These are phyloP conservation scores for Vigna nakashimae DNA, from an alignment of 306 rosid genomes.

Conservation along the genomic window DNA sequence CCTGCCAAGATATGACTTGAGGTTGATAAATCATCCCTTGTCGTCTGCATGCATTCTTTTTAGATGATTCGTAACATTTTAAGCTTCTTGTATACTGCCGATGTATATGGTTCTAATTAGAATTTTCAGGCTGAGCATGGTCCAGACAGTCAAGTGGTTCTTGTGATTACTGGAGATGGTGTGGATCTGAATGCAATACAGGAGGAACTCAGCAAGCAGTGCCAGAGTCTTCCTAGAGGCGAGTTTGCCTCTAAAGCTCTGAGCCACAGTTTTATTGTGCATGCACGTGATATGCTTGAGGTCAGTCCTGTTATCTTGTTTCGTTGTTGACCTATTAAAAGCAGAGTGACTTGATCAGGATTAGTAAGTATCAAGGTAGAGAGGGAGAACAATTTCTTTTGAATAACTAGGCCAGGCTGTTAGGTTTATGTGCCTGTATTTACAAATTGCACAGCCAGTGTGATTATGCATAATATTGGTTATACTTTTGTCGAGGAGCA, in stretches of 20 bases:
- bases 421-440: conserved; percentile 7
- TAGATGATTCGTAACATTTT: not conserved
- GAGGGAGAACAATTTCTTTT: conserved; percentile 20
- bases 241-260: conserved; percentile 88
- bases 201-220: conserved; percentile 85
- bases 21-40: not conserved
- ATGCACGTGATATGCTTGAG: conserved; percentile 92
- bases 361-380: not conserved
- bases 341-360: not conserved
- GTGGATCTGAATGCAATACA: conserved; percentile 79
- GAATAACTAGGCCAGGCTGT: not conserved
- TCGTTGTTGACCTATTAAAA: conserved; percentile 8
- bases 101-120: conserved; percentile 37
- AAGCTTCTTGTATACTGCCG: conserved; percentile 28
- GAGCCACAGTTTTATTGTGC: conserved; percentile 86
- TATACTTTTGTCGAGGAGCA: not conserved
- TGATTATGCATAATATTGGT: not conserved
- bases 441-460: not conserved
- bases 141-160: conserved; percentile 99
- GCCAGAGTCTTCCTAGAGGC: conserved; percentile 94
- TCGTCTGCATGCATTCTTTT: not conserved
- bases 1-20: conserved; percentile 1
- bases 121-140: conserved; percentile 97
- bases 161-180: conserved; percentile 87
- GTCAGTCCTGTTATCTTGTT: conserved; percentile 54